These are phyloP conservation scores for Pythium apleroticum DNA, from an alignment of 352 stramenopile genomes.

Conservation along the genomic window DNA sequence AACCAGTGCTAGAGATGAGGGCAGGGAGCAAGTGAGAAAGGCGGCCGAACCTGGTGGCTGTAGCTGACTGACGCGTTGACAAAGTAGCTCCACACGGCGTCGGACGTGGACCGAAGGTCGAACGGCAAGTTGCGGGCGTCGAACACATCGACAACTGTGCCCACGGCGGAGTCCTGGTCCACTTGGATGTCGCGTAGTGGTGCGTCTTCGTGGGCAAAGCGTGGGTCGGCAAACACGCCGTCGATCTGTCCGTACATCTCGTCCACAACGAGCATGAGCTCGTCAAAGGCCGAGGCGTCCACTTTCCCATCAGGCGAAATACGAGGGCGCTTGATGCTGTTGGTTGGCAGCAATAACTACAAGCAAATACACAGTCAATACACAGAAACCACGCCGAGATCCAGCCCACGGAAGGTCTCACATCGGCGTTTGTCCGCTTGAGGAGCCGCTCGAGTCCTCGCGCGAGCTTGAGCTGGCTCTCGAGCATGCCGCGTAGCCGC, in stretches of 20 bases:
- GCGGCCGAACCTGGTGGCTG: conserved; percentile 18
- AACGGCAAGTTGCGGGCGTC: conserved; percentile 28
- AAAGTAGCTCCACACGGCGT: conserved; percentile 30
- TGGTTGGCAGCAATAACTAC: conserved; percentile 18
- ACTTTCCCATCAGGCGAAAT: conserved; percentile 3
- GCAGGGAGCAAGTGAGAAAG: not conserved
- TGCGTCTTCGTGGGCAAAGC: conserved; percentile 11
- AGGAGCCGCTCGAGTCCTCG: conserved; percentile 21
- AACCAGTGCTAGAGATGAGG: not conserved
- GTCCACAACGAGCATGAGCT: conserved; percentile 19
- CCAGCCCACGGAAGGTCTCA: conserved; percentile 3
- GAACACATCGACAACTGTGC: conserved; percentile 27
- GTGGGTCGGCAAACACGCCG: conserved; percentile 15
- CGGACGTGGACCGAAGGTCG: conserved; percentile 12
- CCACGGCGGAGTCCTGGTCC: conserved; percentile 5
- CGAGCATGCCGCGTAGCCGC: conserved; percentile 47
- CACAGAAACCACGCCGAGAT: not conserved
- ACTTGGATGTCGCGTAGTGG: conserved; percentile 26
- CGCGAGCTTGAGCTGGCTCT: conserved; percentile 65
- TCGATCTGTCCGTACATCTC: conserved; percentile 18
- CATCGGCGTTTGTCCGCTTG: conserved; percentile 27
- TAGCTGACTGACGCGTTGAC: conserved; percentile 20
- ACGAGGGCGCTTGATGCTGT: conserved; percentile 21
- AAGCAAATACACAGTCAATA: not conserved
- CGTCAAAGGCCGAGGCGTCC: conserved; percentile 19